Base-by-base conservation (phyloP, 768 basidiomycete genomes). In the Lentinula boryana region DNA sequence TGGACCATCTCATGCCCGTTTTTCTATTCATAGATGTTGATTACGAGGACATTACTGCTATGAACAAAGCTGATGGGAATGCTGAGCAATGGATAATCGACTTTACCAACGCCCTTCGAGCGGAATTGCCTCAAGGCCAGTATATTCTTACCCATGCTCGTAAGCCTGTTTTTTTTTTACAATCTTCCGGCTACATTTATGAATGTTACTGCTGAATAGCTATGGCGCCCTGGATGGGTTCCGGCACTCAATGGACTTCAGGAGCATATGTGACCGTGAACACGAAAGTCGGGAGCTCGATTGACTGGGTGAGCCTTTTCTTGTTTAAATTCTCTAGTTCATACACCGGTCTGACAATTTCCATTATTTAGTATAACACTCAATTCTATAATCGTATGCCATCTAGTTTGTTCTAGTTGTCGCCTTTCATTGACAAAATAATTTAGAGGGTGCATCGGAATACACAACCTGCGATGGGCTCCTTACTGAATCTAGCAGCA, bases 401-500 rank as follows among this genome's bases (percentile, higher is more conserved):
- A 12, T n/a, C 54, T 8, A 16, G 4, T 43, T 43, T 15, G 10
- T 9, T n/a, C 5, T 6, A 13, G 1, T 38, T 23, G 18, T 51
- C 52, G 8, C 10, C 12, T 40, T 38, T 8, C 6, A 54, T 40
- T 54, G 4, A 54, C 21, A 23, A 16, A 36, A 15, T 16, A 21
- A 60, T 65, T 27, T 68, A 87, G 86, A 88, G 78, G 86, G 85
- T 50, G 64, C 74, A 21, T 72, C 71, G 10, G 87, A 87, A 66
- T 89, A 88, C 68, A 84, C 84, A 5, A 85, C 84, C 31, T 88
- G 87, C 67, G 56, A 68, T 23, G 79, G 78, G 41, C 80, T 93
- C 33, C 72, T 91, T 46, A 83, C 74, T 5, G 68, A 77, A 1
- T 89, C 87, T 7, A 84, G 84, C 6, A 75, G 70, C 60, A 69